These are phyloP conservation scores for Phytophthora litchii DNA, from an alignment of 352 stramenopile species.

Conservation along the genomic window DNA sequence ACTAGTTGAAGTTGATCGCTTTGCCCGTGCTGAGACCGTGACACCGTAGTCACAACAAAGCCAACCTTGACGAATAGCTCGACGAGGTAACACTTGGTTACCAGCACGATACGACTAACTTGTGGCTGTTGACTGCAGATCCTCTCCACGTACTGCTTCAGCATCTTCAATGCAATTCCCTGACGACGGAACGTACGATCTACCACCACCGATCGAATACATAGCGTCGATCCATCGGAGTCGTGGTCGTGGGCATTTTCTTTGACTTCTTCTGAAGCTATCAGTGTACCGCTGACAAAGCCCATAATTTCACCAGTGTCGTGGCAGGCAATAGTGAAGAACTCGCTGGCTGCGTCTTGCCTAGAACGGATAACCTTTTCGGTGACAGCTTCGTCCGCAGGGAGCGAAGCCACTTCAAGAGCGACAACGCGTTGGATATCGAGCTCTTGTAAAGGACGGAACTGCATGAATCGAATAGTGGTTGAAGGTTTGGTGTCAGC, in stretches of 20 bases:
- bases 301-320: not conserved
- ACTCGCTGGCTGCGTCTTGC: not conserved
- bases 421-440: not conserved
- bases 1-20: not conserved
- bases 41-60: not conserved
- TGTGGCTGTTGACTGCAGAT: not conserved
- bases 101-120: not conserved
- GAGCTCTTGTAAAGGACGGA: not conserved
- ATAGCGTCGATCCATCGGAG: not conserved
- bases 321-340: not conserved
- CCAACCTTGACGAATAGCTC: not conserved
- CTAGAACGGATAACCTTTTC: not conserved
- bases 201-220: not conserved
- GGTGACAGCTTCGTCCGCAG: not conserved
- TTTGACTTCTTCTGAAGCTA: not conserved
- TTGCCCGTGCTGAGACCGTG: not conserved
- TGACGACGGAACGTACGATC: not conserved
- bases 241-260: not conserved
- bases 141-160: not conserved
- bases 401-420: not conserved
- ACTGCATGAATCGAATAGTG: not conserved
- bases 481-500: not conserved
- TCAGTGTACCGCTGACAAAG: not conserved
- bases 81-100: not conserved
- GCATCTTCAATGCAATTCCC: not conserved